Base-by-base conservation (phyloP, 257 asterid species). In the Paulownia fortunei region DNA sequence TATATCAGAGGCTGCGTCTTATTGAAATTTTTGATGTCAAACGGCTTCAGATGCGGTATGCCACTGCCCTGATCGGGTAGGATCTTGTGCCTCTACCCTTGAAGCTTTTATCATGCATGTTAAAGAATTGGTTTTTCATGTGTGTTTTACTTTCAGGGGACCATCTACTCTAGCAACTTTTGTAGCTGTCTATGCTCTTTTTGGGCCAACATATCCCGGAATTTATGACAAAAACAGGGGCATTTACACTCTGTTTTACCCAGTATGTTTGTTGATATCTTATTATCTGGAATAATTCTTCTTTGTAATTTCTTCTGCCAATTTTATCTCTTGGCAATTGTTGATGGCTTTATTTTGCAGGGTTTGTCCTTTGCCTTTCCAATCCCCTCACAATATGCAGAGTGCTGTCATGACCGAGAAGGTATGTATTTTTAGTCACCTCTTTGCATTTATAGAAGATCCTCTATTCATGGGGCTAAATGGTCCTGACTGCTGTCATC, bases 161-260 rank as follows among this genome's bases (percentile, higher is more conserved):
- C 92, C 92, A 2, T 89, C 97, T 42, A 89, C 90, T 24, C 82
- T 89, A 10, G 97, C 97, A 26, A 92, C 97, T 47, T 92, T 91
- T 87, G 95, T 91, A 6, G 95, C 97, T 32, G 93, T 92, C 15
- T 92, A 92, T 82, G 84, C 90, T 49, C 91, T 91, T 63, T 92
- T 92, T 76, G 97, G 97, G 84, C 97, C 97, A 0, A 92, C 97
- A 32, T 91, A 88, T 84, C 97, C 97, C 67, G 97, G 97, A 80
- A 88, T 84, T 46, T 92, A 86, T 32, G 97, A 92, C 82, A 83
- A 87, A 82, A 91, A 77, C 42, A 80, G 97, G 85, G 88, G 92
- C 27, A 74, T 89, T 47, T 92, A 92, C 86, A 91, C 92, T 15
- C 73, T 92, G 21, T 89, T 89, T 86, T 92, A 92, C 79, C 97